Conservation (phyloP, 2,329 filamentous ascomycete genomes). For the Rhinocladiella similis region DNA sequence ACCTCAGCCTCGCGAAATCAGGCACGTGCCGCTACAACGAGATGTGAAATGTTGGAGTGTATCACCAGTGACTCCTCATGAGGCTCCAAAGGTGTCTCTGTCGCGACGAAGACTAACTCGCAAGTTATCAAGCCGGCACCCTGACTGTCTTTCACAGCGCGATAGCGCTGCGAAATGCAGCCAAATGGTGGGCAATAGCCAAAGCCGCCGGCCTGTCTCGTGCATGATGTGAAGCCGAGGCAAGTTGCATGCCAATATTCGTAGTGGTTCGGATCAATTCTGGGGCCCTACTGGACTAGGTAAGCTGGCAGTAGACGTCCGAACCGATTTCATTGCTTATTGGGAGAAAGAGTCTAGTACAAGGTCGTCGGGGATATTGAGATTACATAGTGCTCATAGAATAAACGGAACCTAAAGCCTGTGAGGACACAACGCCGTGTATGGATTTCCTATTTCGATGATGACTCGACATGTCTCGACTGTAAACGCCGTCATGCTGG, state of each 20-base stretch:
- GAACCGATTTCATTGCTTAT: slow-evolving; percentile 2
- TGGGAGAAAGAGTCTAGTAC: slow-evolving; percentile 10
- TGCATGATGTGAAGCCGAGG: no score
- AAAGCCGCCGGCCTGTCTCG: no score
- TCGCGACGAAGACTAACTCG: no score
- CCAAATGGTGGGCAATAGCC: no score
- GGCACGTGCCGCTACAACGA: slow-evolving; percentile 13
- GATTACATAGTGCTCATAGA: slow-evolving; percentile 10
- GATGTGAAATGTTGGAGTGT: slow-evolving; percentile 6
- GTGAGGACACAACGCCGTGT: slow-evolving; percentile 26
- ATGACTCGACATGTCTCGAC: slow-evolving; percentile 26
- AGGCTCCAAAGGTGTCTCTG: not conserved
- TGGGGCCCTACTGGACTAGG: no score
- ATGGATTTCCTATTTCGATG: slow-evolving; percentile 28
- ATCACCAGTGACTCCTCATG: not conserved
- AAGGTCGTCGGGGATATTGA: slow-evolving; percentile 5
- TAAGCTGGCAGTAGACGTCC: not conserved
- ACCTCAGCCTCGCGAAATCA: not conserved
- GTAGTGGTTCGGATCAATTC: no score
- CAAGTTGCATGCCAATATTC: no score
- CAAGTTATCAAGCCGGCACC: no score
- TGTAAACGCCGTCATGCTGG: slow-evolving; percentile 28
- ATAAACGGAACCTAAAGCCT: slow-evolving; percentile 12
- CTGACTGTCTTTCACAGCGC: no score
- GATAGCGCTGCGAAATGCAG: no score